Base-by-base conservation (phyloP, 768 basidiomycete genomes). In the Rhodotorula babjevae region DNA sequence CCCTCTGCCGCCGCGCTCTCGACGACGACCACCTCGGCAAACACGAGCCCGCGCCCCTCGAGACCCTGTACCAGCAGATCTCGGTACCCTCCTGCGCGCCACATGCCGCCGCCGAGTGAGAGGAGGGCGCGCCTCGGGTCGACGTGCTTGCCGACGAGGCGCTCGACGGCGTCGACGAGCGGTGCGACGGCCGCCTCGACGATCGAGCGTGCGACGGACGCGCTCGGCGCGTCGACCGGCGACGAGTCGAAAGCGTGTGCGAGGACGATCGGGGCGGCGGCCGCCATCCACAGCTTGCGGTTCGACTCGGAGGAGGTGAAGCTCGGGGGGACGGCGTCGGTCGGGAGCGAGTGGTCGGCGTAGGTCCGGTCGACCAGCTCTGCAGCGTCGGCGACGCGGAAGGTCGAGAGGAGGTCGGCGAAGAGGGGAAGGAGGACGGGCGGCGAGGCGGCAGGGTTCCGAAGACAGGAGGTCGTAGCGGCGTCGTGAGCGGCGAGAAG, bases 51-150 rank as follows among this genome's bases (percentile, higher is more conserved):
- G 29, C 69, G 62, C 63, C 61, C 59, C 64, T 65, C 63, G 60
- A 80, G 44, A 5, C 75, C 76, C 2, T 69, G 60, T 31, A 78
- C 27, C 16, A 81, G 40, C 23, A 81, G 58, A 27, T 58, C 56
- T 29, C 71, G 50, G 47, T 79, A 80, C 18, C 78, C 80, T 25
- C 52, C 52, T 15, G 71, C 68, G 55, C 70, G 72, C 79, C 77
- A 79, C 56, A 81, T 50, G 5, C 80, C 80, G 16, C 80, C 80
- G 36, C 80, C 80, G 8, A 81, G 69, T 6, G 78, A 72, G 40
- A 81, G 63, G 0, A 73, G 74, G 9, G 79, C 74, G 5, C 59
- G 64, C 23, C 61, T 42, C 0, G 76, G 75, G 8, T 75, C 72
- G 44, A 79, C 71, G 29, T 75, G 49, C 12, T 77, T 69, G 6